A percentile compares a stretch with the other conserved stretches of the same genome.
Evolutionary conservation across 179 eudicot species (phyloP).

Genomic region (Heliamphora pulchella): DNA sequence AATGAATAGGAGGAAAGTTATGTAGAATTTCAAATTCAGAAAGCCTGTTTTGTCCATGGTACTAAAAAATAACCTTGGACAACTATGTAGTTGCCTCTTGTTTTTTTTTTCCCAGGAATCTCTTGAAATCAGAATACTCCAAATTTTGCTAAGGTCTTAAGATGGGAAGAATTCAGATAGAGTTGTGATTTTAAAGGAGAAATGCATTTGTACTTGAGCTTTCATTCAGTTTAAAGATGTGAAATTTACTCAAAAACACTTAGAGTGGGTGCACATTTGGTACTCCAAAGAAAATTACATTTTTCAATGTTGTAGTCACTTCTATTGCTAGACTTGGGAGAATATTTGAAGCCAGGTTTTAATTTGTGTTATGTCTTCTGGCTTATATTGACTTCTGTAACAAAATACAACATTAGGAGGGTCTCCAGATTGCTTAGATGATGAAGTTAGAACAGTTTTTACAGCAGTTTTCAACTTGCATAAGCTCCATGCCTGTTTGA

Average conservation of each 20-base stretch:
- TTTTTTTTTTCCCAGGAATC: neutral
- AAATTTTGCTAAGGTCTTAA: neutral
- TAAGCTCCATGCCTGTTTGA: conserved; percentile 6
- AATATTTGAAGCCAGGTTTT: conserved; percentile 6
- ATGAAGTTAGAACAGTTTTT: neutral
- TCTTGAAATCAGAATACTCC: neutral
- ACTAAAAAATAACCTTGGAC: neutral
- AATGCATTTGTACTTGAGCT: neutral
- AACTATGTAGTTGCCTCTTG: neutral
- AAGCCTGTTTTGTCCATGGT: neutral
- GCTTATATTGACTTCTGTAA: neutral
- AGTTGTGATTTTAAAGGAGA: neutral
- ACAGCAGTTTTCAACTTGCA: neutral
- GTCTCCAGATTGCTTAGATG: neutral
- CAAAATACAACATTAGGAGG: neutral
- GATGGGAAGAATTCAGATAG: neutral
- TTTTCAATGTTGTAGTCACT: neutral
- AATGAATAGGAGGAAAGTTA: neutral
- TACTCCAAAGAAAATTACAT: neutral
- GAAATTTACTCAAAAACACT: neutral
- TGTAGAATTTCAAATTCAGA: neutral
- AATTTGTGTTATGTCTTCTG: neutral
- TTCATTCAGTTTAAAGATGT: neutral
- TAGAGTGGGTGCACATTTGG: conserved; percentile 4
- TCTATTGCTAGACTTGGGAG: neutral